Conservation (phyloP, 139 green algal species). For the Chlorella sp. region DNA sequence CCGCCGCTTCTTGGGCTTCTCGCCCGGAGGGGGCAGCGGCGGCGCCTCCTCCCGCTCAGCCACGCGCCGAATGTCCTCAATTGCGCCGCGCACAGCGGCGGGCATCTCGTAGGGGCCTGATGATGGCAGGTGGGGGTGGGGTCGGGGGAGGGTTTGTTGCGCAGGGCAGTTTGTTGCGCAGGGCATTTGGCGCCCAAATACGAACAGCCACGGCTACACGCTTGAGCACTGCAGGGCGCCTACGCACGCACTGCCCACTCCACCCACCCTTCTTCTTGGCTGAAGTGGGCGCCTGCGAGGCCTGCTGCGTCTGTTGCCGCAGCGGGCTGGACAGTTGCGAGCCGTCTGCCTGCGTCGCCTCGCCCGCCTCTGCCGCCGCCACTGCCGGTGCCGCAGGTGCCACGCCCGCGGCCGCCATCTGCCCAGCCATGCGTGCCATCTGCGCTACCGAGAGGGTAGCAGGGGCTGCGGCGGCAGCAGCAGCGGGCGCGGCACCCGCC, state of each 20-base stretch:
- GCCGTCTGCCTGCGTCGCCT: background rate
- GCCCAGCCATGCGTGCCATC: constrained; percentile 9
- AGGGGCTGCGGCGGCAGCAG: background rate
- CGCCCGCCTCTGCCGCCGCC: background rate
- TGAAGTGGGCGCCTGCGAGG: background rate
- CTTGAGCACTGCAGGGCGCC: no score
- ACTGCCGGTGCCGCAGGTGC: background rate
- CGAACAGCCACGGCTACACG: no score
- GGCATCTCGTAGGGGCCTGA: constrained; percentile 31
- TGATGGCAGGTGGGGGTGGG: no score
- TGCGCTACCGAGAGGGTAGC: constrained; percentile 5
- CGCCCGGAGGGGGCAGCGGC: background rate
- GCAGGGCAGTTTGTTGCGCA: no score
- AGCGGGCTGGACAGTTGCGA: background rate
- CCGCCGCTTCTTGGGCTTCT: constrained; percentile 1
- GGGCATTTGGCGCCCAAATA: no score
- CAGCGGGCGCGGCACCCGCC: no score
- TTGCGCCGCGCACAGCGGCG: constrained; percentile 3
- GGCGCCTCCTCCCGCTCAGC: background rate
- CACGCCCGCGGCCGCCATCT: background rate
- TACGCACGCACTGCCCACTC: background rate
- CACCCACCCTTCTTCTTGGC: background rate
- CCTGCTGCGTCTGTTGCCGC: background rate
- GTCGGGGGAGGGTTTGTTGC: no score
- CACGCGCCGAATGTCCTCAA: constrained; percentile 4